Evolutionary conservation across 2,329 filamentous ascomycete species (phyloP), one percentile per base, ranked within the genome.

Genomic region (Torrubiellomyces zombiae): DNA sequence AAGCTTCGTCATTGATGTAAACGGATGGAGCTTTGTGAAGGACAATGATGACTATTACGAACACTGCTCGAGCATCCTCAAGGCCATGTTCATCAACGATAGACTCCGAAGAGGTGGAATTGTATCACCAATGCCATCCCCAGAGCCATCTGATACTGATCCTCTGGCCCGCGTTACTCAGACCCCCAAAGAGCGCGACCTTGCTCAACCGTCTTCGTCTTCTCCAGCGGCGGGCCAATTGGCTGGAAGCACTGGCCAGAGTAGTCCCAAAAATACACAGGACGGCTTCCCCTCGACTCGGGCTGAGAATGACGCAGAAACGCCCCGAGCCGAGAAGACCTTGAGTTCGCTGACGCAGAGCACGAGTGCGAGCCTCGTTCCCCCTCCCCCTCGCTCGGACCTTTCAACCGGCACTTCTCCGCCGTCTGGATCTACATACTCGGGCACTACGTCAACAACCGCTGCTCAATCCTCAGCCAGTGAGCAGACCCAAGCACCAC

Each of bases 1-100:
- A 48, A 95, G 86, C 47, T 98, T 82, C 51, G 89, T 98, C 24
- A 98, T 98, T 37, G 89, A 98, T 42, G 89, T 98, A 39, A 98
- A 98, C 48, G 89, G 89, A 9, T 98, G 91, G 91, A 95, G 86
- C 45, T 98, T 98, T 42, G 89, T 98, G 48, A 98, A 98, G 49
- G 91, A 98, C 48, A 98, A 98, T 41, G 86, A 94, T 33, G 85
- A 92, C 32, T 98, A 98, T 50, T 98, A 98, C 47, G 80, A 95
- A 42, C 81, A 82, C 42, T 89, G 77, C 38, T 73, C 89, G 13
- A 74, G 62, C 31, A 93, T 95, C 24, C 57, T 98, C 25, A 80
- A 75, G 43, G 75, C 89, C 6, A 80, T 91, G 45, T 95, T 98
- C 37, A 60, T 91, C 34, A 71, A 71, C 34, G 86, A 94, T 48